Evolutionary conservation across 129 eudicot genomes (phyloP).

Genomic region (Solidago caesia): DNA sequence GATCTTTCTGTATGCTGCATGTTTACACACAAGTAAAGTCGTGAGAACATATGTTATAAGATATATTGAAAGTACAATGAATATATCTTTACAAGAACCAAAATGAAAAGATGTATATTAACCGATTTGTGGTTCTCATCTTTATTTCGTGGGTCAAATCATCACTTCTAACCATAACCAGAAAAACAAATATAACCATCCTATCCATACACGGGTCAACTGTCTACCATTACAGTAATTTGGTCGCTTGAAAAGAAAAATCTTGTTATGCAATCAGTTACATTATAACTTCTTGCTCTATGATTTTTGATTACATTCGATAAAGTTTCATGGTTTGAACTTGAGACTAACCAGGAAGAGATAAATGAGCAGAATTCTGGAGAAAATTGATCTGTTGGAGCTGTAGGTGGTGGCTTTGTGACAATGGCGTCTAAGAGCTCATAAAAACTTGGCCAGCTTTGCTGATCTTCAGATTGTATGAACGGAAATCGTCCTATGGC

Average conservation of each 20-base stretch:
- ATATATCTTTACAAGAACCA: not conserved
- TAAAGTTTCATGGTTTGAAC: not conserved
- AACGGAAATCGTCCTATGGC: slow-evolving; percentile 96
- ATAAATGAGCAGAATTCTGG: slow-evolving; percentile 96
- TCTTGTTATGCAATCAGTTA: not conserved
- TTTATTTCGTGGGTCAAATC: not conserved
- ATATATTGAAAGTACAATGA: too few species aligned
- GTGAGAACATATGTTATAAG: slow-evolving; percentile 5
- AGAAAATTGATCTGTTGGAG: slow-evolving; percentile 96
- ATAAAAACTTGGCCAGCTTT: slow-evolving; percentile 81
- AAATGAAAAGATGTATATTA: not conserved
- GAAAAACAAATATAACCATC: too few species aligned
- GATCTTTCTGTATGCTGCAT: slow-evolving; percentile 91
- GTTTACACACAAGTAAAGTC: slow-evolving; percentile 15
- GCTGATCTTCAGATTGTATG: slow-evolving; percentile 86
- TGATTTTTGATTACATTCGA: not conserved
- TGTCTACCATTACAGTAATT: not conserved
- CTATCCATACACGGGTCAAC: too few species aligned
- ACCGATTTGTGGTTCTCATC: not conserved
- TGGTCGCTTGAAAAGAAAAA: not conserved
- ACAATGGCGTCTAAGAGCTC: slow-evolving; percentile 94
- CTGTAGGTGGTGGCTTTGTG: slow-evolving; percentile 81
- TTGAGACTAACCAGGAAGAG: slow-evolving; percentile 66
- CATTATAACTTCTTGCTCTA: not conserved
- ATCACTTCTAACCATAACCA: too few species aligned